Evolutionary conservation across 768 basidiomycete species (phyloP), one percentile per base, ranked within the genome.

Genomic region (Tremella mesenterica): DNA sequence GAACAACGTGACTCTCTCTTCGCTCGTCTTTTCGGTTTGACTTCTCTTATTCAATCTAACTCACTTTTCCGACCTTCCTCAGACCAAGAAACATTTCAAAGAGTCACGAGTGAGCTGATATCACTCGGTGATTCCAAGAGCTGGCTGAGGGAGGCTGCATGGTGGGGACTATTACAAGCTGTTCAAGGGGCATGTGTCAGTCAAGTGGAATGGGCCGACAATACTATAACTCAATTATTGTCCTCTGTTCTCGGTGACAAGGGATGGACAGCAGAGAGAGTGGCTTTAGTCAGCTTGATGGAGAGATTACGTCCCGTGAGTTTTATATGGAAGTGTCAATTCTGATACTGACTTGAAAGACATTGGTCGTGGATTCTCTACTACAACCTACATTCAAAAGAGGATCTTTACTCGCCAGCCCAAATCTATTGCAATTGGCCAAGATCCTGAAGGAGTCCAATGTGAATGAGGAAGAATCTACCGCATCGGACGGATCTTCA

Each of bases 1-100:
- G 93, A 97, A 74, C 87, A 91, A 74, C 83, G 93, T 53, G 93
- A 99, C 72, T 75, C 87, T 45, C 78, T 90, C 47, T 96, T 99
- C 69, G 91, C 90, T 9, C 83, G 88, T 25, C 77, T 99, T 10
- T 95, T 97, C 70, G 93, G 93, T 16, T 76, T 95, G 53, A 84
- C 83, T 16, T 79, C 89, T 14, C 77, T 96, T 63, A 80, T 93
- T 50, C 85, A 86, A 54, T 96, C 93, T 2, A 83, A 86, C 21
- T 77, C 92, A 44, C 77, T 92, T 49, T 81, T 85, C 33, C 76
- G 79, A 2, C 63, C 79, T 2, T 76, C 79, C 1, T 83, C 86
- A 2, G 81, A 78, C n/a, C 61, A 81, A 41, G 76, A 78, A 26
- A 78, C 79, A 48, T 93, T 81, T 72, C 73, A 76, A 25, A 76